These are phyloP conservation scores for Lyophyllum shimeji DNA, from an alignment of 768 basidiomycete species.

Conservation along the genomic window DNA sequence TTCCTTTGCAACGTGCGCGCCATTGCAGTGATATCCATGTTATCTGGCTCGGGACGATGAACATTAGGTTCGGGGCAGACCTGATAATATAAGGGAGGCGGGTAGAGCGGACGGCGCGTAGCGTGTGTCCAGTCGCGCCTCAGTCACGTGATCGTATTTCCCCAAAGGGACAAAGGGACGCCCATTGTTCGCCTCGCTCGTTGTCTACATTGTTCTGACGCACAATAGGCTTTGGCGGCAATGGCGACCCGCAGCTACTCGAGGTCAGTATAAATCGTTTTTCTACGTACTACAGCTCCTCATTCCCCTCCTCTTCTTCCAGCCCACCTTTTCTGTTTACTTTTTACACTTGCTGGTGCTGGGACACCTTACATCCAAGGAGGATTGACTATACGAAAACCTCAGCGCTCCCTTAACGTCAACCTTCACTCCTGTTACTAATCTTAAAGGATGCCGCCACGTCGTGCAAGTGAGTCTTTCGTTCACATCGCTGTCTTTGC, in stretches of 20 bases:
- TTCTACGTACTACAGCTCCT: background rate
- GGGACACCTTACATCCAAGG: slow-evolving; percentile 25
- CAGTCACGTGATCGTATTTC: slow-evolving; percentile 10
- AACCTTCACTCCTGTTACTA: background rate
- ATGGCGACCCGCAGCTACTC: slow-evolving; percentile 9
- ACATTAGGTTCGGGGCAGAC: too few species aligned
- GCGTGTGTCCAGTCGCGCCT: slow-evolving; percentile 7
- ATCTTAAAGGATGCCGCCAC: slow-evolving; percentile 27
- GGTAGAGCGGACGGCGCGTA: too few species aligned
- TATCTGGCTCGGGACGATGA: too few species aligned
- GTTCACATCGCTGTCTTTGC: background rate
- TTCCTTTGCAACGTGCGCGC: background rate
- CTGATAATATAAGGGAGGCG: too few species aligned
- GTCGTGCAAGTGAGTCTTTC: slow-evolving; percentile 30
- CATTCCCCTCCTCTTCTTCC: slow-evolving; percentile 5
- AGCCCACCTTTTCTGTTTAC: slow-evolving; percentile 15
- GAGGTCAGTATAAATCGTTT: slow-evolving; percentile 12
- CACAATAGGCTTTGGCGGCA: slow-evolving; percentile 14
- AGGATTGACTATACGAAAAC: slow-evolving; percentile 8
- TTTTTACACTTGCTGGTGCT: slow-evolving; percentile 29
- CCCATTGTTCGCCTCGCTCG: slow-evolving; percentile 16
- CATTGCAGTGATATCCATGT: background rate
- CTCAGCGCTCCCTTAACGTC: slow-evolving; percentile 14
- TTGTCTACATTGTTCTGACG: slow-evolving; percentile 9
- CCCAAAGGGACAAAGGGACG: slow-evolving; percentile 4